phyloP scores from a whole-genome alignment of 768 basidiomycete genomes.

The Mycena alexandri region DNA sequence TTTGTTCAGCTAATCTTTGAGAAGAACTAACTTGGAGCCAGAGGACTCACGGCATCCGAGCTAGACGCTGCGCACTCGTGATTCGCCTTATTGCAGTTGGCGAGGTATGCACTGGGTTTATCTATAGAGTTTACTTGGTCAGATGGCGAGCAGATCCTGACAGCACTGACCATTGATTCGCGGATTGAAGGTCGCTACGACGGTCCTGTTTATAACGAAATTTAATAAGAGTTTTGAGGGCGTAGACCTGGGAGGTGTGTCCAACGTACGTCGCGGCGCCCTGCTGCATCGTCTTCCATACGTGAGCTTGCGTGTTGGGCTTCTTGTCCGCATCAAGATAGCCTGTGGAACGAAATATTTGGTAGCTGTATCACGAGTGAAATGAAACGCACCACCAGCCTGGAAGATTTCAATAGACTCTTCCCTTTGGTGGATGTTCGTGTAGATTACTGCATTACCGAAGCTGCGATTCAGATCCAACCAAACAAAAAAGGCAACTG shows the following conservation, averaged over 20 bases:
- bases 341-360: not conserved
- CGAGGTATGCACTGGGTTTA: not conserved
- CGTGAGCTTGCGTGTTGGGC: not conserved
- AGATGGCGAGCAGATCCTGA: not conserved
- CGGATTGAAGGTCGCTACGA: conserved; percentile 3
- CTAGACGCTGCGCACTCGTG: conserved; percentile 3
- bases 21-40: not conserved
- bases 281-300: not conserved
- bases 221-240: no score
- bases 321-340: not conserved
- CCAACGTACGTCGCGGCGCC: not conserved
- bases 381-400: not conserved
- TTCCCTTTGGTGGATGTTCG: conserved; percentile 1
- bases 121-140: not conserved
- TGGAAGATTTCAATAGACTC: not conserved
- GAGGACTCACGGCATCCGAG: conserved; percentile 2
- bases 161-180: not conserved
- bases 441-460: not conserved
- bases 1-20: not conserved
- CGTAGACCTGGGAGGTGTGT: no score
- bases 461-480: not conserved
- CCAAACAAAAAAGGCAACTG: not conserved
- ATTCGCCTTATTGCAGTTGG: conserved; percentile 4
- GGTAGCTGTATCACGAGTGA: no score
- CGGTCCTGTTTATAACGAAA: not conserved